phyloP scores from a whole-genome alignment of 768 basidiomycete species.

The Lenzites betulinus region DNA sequence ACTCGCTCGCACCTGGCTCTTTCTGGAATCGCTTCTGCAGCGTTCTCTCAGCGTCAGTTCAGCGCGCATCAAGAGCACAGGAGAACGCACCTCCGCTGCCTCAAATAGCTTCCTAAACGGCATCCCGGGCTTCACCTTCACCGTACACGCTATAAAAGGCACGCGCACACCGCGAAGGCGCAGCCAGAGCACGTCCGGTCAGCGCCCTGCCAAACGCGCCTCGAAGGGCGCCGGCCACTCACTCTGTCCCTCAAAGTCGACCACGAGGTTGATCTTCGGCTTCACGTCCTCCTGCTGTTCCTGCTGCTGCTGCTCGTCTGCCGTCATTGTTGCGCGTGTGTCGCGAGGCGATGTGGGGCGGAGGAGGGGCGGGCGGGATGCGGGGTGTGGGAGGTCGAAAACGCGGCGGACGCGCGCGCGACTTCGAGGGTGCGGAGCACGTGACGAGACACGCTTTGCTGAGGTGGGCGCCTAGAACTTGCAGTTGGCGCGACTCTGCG shows the following conservation, averaged over 20 bases:
- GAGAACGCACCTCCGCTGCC: conserved; percentile 59
- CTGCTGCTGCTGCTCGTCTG: conserved; percentile 4
- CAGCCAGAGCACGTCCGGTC: neutral
- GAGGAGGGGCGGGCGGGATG: neutral
- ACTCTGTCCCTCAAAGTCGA: conserved; percentile 60
- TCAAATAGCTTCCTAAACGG: conserved; percentile 68
- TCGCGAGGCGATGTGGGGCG: neutral
- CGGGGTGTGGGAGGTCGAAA: neutral
- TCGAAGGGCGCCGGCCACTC: conserved; percentile 21
- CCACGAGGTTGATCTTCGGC: conserved; percentile 66
- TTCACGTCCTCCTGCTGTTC: conserved; percentile 53
- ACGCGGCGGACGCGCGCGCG: conserved; percentile 12
- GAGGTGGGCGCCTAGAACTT: no score
- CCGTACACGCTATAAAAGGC: conserved; percentile 54
- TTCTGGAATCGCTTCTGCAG: conserved; percentile 59
- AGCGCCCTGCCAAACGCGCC: neutral
- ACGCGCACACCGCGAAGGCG: conserved; percentile 1
- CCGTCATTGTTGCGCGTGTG: conserved; percentile 5
- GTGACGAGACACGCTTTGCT: neutral
- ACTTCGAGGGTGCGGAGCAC: neutral
- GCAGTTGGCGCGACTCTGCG: no score
- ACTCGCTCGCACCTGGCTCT: conserved; percentile 46
- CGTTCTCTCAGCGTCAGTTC: neutral
- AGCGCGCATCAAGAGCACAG: neutral
- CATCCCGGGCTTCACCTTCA: conserved; percentile 67